These are phyloP conservation scores for Mortierella sp. DNA, from an alignment of 371 early-diverging fungal species.

Conservation along the genomic window DNA sequence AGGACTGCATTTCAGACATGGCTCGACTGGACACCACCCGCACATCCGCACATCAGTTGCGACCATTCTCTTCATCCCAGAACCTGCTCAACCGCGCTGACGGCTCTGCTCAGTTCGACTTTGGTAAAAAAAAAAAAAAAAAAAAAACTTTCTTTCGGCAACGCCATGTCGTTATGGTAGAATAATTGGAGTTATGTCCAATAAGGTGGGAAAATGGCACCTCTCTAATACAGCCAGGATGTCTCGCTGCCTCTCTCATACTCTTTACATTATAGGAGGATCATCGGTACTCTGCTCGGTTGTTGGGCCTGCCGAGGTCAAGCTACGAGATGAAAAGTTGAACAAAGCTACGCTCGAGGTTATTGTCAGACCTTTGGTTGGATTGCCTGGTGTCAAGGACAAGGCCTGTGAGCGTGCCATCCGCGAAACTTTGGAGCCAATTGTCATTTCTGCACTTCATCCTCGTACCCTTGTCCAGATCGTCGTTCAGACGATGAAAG, in stretches of 20 bases:
- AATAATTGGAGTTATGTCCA: background rate
- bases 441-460: constrained; percentile 81
- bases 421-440: constrained; percentile 77
- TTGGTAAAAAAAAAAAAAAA: constrained; percentile 58
- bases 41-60: constrained; percentile 56
- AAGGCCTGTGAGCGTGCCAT: constrained; percentile 75
- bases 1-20: constrained; percentile 11
- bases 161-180: background rate
- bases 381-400: constrained; percentile 76
- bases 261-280: constrained; percentile 59
- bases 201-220: background rate
- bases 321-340: constrained; percentile 84
- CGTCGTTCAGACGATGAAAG: constrained; percentile 82
- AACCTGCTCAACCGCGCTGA: constrained; percentile 78
- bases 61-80: constrained; percentile 69
- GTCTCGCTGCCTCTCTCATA: background rate
- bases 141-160: background rate
- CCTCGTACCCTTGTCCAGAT: constrained; percentile 91
- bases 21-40: constrained; percentile 45
- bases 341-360: constrained; percentile 90
- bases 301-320: constrained; percentile 89
- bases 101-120: constrained; percentile 85
- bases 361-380: constrained; percentile 76
- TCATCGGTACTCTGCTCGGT: constrained; percentile 85
- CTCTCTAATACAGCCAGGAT: constrained; percentile 1